Evolutionary conservation across 2,329 filamentous ascomycete species (phyloP), one percentile per base, ranked within the genome.

Genomic region (Aspergillus pseudoterreus): DNA sequence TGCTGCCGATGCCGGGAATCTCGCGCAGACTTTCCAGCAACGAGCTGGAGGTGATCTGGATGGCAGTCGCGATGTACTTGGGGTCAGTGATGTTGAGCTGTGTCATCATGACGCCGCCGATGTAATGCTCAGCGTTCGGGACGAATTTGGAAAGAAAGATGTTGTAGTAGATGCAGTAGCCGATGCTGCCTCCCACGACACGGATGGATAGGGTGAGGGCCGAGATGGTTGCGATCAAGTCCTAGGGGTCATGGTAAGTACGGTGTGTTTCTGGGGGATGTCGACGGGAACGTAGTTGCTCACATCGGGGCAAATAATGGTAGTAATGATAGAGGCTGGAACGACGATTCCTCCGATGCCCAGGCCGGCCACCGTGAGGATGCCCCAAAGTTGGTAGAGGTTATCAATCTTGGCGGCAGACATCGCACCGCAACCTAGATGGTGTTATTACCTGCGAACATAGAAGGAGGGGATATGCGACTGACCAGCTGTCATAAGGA

Each of bases 331-430:
- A 1, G 82, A 83, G 1, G 82, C 80, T 0, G 85, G 85, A 4
- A 88, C 81, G 14, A 87, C 80, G 46, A 88, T 84, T 1, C 82
- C 85, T 6, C 85, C 85, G 4, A 87, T 82, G 6, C 85, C 85
- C 2, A 87, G 66, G 4, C 82, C 80, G 1, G 83, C 82, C 4
- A 87, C 63, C 12, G 81, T 71, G n/a, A 87, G 72, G 22, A 86
- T 69, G 12, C 75, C 78, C 71, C 80, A 85, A 14, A 84, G 68
- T 15, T 73, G 68, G 52, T 74, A 58, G 47, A 84, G 71, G 59
- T 84, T 85, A 64, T 83, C 73, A 4, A 71, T 64, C 2, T 68
- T 69, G 0, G 77, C 78, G 19, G 77, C 68, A 1, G 81, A 71
- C 51, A 86, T 68, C 3, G 78, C 75, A 33, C 81, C 82, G 58